Evolutionary conservation across 225 moss, liverwort and hornwort genomes (phyloP), one percentile per base, ranked within the genome.

Genomic region (Polytrichum formosum): DNA sequence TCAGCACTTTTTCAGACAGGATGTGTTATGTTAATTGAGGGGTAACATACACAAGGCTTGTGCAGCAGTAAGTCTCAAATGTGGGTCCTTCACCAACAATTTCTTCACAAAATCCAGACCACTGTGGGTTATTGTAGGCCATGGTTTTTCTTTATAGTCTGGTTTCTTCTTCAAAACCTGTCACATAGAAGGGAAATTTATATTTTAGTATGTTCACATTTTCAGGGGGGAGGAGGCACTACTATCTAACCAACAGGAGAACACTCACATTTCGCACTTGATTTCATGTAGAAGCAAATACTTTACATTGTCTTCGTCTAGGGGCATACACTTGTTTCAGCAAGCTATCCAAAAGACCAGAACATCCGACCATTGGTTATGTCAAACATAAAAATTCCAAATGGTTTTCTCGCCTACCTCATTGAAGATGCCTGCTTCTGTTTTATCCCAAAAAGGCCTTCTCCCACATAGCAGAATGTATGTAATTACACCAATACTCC

Each of bases 361-460:
- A 46, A 46, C 46, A 46, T 46, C 46, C 4, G 4, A 16, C 46
- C 46, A 46, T 16, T 35, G 35, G 13, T 46, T 13, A 46, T 37
- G 37, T 37, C 7, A 20, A 31, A 58, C 56, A 58, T 54, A 22
- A 60, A 66, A 65, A 18, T 31, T 71, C 37, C 19, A 60, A 46
- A 74, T 54, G 30, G 55, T 66, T 61, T 46, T 66, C 74, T 61
- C 27, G 54, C 55, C 70, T 28, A 97, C 96, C 89, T 93, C 92
- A 63, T 87, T 91, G 53, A 97, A 93, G 35, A 97, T 97, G 65
- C 96, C 96, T 78, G 86, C 86, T 78, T 97, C 96, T 55, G 93
- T 91, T 72, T 97, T 92, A 80, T 90, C 96, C 96, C 96, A 97
- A 73, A 97, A 97, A 26, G 96, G 93, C 58, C 96, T 90, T 81